Evolutionary conservation across 1,139 yeast species (phyloP).

Genomic region (Lodderomyces theae): DNA sequence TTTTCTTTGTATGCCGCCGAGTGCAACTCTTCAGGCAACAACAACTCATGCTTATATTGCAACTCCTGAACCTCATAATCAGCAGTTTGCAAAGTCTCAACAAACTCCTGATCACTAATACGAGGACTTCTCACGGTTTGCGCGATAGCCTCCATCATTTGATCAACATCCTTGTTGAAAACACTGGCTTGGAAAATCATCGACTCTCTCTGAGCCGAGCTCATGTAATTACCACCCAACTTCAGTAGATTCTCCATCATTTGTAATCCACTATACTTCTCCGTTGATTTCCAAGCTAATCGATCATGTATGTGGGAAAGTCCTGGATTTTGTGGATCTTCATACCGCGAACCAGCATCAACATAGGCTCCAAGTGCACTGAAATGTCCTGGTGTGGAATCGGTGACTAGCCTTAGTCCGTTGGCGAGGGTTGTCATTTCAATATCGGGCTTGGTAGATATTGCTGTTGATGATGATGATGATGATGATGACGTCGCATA

Average conservation of each 20-base stretch:
- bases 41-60: constrained; percentile 78
- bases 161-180: constrained; percentile 80
- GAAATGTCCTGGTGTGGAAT: constrained; percentile 86
- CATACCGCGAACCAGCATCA: constrained; percentile 88
- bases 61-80: constrained; percentile 81
- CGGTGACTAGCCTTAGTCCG: constrained; percentile 82
- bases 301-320: constrained; percentile 83
- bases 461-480: no score
- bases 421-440: constrained; percentile 59
- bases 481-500: constrained; percentile 4
- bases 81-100: constrained; percentile 72
- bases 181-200: constrained; percentile 93
- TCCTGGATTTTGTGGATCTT: constrained; percentile 56
- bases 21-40: constrained; percentile 85
- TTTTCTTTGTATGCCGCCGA: constrained; percentile 70
- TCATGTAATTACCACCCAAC: constrained; percentile 92
- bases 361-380: constrained; percentile 87
- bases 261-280: constrained; percentile 55
- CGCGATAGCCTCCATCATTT: constrained; percentile 75
- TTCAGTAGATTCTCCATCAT: constrained; percentile 76
- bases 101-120: constrained; percentile 66
- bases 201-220: constrained; percentile 89
- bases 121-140: constrained; percentile 76
- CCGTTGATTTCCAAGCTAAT: constrained; percentile 81
- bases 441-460: constrained; percentile 26